Base-by-base conservation (phyloP, 2,329 filamentous ascomycete genomes). In the Diplodia seriata region DNA sequence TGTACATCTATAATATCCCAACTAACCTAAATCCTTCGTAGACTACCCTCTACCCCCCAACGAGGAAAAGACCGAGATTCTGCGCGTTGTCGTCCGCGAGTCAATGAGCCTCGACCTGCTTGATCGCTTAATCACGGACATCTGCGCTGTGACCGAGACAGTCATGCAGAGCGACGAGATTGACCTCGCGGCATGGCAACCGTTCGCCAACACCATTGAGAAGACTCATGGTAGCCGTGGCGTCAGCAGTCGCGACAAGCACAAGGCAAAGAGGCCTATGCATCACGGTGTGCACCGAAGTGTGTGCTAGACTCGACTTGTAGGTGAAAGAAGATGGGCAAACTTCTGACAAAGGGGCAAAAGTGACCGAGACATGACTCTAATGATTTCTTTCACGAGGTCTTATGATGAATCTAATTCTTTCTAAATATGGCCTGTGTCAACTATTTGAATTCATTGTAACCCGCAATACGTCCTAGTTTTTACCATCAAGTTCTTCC, bases 41-140 rank as follows among this genome's bases (percentile, higher is more conserved):
- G 82, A 91, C 79, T 91, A 91, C 74, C 85, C 87, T 1, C 81
- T 91, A 5, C 89, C 89, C 9, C 88, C 88, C 0, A 82, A 80
- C 53, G 86, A 87, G 74, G 84, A 89, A 18, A 81, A 85, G 65
- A 89, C 81, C 0, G 88, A 91, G 76, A 91, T 91, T 69, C 77
- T 91, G 65, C 81, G 89, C n/a, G 84, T 91, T 0, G 89, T 91
- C 3, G 83, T 91, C 7, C 83, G 89, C 55, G 89, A 91, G 77
- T 87, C 81, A 72, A 87, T 91, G 86, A 87, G 83, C n/a, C 78
- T 90, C n/a, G 89, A 91, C 74, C 80, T 91, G 57, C 80, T 91
- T 31, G 87, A 90, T 75, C 79, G 86, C 2, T 79, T 91, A 31
- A 84, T 91, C 50, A 79, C 82, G 1, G 89, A 91, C 74, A 84